Percentiles rank a stretch among this genome's conserved stretches.
phyloP scores from a whole-genome alignment of 257 asterid species.

The Lithospermum erythrorhizon region DNA sequence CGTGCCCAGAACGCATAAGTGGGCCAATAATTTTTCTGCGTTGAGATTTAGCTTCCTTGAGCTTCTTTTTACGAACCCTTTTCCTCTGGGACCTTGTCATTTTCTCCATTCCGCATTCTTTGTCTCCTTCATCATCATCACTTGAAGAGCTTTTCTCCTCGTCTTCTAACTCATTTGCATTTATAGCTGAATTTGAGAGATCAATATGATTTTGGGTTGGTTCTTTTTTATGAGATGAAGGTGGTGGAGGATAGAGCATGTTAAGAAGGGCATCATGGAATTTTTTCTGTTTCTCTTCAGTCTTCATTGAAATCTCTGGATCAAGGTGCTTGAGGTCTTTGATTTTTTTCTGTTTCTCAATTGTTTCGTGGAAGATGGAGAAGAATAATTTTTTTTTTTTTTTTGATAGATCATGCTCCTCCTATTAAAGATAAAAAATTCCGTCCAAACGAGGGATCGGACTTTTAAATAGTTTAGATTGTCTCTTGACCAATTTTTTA shows the following conservation, averaged over 20 bases:
- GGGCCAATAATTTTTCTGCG: conserved; percentile 61
- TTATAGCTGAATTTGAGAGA: not conserved
- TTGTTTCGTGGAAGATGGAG: not conserved
- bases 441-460: no score
- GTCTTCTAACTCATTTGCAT: conserved; percentile 27
- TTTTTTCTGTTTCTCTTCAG: conserved; percentile 39
- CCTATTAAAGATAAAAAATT: no score
- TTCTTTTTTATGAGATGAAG: conserved; percentile 27
- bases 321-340: no score
- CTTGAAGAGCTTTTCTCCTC: conserved; percentile 21
- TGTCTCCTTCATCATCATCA: conserved; percentile 8
- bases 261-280: conserved; percentile 53
- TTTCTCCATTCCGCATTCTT: conserved; percentile 24
- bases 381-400: no score
- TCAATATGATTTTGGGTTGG: not conserved
- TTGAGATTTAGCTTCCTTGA: conserved; percentile 37
- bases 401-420: no score
- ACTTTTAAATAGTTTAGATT: no score
- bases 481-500: no score
- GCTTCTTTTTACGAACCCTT: conserved; percentile 60
- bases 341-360: no score
- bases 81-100: conserved; percentile 70
- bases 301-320: no score
- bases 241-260: conserved; percentile 64
- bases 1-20: no score